These are phyloP conservation scores for Clarireedia paspali DNA, from an alignment of 2,329 filamentous ascomycete species.

Conservation along the genomic window DNA sequence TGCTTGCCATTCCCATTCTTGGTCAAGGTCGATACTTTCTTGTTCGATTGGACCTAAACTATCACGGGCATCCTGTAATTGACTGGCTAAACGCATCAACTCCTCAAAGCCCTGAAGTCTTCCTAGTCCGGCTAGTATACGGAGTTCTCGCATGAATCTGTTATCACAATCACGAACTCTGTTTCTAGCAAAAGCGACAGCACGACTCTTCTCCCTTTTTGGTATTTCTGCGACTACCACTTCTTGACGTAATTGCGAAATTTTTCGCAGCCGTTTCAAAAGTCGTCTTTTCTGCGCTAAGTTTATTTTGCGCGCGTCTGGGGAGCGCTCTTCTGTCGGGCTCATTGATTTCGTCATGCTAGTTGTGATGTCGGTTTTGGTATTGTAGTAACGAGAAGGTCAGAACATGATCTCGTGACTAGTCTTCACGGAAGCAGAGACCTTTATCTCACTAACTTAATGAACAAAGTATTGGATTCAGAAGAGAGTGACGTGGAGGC, in stretches of 20 bases:
- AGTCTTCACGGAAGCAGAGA: too few species aligned
- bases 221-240: neutral
- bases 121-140: neutral
- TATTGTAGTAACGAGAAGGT: too few species aligned
- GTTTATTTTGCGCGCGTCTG: too few species aligned
- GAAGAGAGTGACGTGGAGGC: too few species aligned
- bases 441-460: too few species aligned
- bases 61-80: neutral
- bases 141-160: neutral
- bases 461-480: too few species aligned
- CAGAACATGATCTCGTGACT: too few species aligned
- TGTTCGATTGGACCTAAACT: neutral
- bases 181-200: neutral
- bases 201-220: neutral
- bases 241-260: neutral
- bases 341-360: too few species aligned
- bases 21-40: neutral
- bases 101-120: neutral
- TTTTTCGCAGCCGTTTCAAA: neutral
- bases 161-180: neutral
- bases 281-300: too few species aligned
- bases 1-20: neutral
- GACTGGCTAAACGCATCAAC: neutral
- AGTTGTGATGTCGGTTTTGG: too few species aligned
- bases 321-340: too few species aligned